Percentiles rank a stretch among this genome's conserved stretches.
Evolutionary conservation across 768 basidiomycete genomes (phyloP).

Genomic region (Cystofilobasidium bisporidii): DNA sequence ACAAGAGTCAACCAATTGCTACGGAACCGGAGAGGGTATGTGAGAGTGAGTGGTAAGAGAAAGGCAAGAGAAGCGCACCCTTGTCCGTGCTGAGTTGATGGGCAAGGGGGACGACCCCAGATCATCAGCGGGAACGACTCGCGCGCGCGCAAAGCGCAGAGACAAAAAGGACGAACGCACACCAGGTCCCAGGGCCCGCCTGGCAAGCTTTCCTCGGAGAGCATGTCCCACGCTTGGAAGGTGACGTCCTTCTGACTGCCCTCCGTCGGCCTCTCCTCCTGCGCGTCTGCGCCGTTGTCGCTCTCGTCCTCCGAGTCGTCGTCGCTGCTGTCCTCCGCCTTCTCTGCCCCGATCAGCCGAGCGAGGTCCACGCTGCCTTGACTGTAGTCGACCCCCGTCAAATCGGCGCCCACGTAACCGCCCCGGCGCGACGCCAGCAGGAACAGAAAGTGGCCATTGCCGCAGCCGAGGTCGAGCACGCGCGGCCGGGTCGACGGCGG

Average conservation of each 20-base stretch:
- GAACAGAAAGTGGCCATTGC: slow-evolving; percentile 42
- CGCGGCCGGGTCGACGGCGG: slow-evolving; percentile 32
- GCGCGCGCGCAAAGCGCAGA: too few relatives aligned
- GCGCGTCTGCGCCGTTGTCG: slow-evolving; percentile 31
- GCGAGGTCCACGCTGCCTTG: slow-evolving; percentile 38
- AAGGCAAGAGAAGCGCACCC: slow-evolving; percentile 1
- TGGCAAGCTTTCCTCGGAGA: slow-evolving; percentile 30
- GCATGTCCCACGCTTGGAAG: slow-evolving; percentile 36
- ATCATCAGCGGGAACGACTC: too few relatives aligned
- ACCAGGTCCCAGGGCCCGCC: slow-evolving; percentile 40
- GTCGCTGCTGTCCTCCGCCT: slow-evolving; percentile 28
- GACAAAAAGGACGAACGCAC: neutral
- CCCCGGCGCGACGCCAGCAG: slow-evolving; percentile 31
- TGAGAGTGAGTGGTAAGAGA: neutral
- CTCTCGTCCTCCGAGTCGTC: slow-evolving; percentile 32
- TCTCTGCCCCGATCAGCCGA: slow-evolving; percentile 32
- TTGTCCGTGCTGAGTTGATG: slow-evolving; percentile 25
- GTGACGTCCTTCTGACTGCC: slow-evolving; percentile 19
- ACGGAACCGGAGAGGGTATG: neutral
- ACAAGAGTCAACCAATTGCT: neutral
- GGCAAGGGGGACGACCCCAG: too few relatives aligned
- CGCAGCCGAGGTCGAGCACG: slow-evolving; percentile 41
- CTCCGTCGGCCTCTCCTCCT: neutral
- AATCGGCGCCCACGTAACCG: slow-evolving; percentile 29
- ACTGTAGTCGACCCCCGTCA: slow-evolving; percentile 44